Conservation (phyloP, 2,329 filamentous ascomycete genomes). For the Rhinocladiella mackenziei region DNA sequence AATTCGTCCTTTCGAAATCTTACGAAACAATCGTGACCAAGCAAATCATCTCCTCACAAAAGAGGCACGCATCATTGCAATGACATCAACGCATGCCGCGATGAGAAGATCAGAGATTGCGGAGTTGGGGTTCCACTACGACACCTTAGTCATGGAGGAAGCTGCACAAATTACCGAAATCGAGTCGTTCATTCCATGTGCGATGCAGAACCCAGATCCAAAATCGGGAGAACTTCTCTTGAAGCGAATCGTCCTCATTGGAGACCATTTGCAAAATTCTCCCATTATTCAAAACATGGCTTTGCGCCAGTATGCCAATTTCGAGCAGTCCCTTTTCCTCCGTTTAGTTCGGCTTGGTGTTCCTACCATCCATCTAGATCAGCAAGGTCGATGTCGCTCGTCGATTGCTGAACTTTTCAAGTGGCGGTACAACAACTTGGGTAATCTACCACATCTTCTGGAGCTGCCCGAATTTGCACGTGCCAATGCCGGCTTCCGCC, state of each 20-base stretch:
- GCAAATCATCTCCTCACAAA: slow-evolving; percentile 93
- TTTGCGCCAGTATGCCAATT: slow-evolving; percentile 89
- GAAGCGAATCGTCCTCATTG: slow-evolving; percentile 85
- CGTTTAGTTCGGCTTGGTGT: slow-evolving; percentile 86
- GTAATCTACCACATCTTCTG: slow-evolving; percentile 72
- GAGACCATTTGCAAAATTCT: slow-evolving; percentile 95
- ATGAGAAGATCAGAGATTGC: slow-evolving; percentile 91
- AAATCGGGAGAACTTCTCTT: slow-evolving; percentile 68
- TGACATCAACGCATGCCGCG: slow-evolving; percentile 97
- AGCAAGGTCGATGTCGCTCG: slow-evolving; percentile 85
- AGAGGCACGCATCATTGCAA: slow-evolving; percentile 95
- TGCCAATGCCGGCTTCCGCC: slow-evolving; percentile 88
- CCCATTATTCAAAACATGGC: slow-evolving; percentile 92
- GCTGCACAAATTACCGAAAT: slow-evolving; percentile 97
- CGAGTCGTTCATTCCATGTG: slow-evolving; percentile 90
- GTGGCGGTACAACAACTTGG: slow-evolving; percentile 79
- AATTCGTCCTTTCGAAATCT: slow-evolving; percentile 89
- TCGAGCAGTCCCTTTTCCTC: slow-evolving; percentile 93
- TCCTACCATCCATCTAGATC: slow-evolving; percentile 83
- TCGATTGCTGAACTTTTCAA: slow-evolving; percentile 85
- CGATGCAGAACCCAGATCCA: slow-evolving; percentile 69
- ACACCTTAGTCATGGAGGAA: slow-evolving; percentile 98
- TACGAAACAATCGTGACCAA: slow-evolving; percentile 84
- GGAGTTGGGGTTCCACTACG: slow-evolving; percentile 88
- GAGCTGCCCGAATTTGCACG: slow-evolving; percentile 65